These are phyloP conservation scores for Eudorina sp. DNA, from an alignment of 139 green algal species.

Conservation along the genomic window DNA sequence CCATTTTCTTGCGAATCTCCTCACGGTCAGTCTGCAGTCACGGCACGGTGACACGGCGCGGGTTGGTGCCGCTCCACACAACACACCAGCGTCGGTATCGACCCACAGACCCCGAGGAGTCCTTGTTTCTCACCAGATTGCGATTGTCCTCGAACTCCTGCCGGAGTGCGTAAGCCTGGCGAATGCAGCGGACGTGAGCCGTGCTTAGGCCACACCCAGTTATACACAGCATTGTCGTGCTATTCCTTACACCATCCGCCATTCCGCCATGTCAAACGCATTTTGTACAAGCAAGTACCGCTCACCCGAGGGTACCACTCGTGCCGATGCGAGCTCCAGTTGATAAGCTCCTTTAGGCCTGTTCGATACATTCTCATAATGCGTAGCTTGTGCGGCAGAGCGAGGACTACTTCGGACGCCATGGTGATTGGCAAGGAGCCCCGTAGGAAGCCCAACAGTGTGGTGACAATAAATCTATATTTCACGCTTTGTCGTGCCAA, in stretches of 20 bases:
- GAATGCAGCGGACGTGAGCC: too few species aligned
- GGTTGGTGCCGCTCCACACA: too few species aligned
- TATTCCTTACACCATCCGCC: background rate
- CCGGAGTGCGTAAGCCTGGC: conserved; percentile 46
- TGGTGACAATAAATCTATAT: background rate
- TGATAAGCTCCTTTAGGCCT: conserved; percentile 63
- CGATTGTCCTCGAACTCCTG: conserved; percentile 63
- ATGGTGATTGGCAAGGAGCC: conserved; percentile 11
- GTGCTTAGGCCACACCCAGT: too few species aligned
- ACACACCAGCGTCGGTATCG: too few species aligned
- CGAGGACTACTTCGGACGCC: conserved; percentile 40
- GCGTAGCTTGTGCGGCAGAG: conserved; percentile 52
- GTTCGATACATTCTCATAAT: conserved; percentile 64
- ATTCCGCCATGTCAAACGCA: background rate
- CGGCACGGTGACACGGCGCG: too few species aligned
- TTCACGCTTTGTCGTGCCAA: too few species aligned
- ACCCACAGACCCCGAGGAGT: too few species aligned
- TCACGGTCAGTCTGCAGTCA: conserved; percentile 53
- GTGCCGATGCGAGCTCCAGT: conserved; percentile 57
- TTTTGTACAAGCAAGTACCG: background rate
- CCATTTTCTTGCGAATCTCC: conserved; percentile 55
- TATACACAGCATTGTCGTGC: too few species aligned
- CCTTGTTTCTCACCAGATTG: conserved; percentile 50
- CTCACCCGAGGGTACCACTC: conserved; percentile 63
- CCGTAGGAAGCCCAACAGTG: background rate